These are phyloP conservation scores for Neoboletus magnificus DNA, from an alignment of 768 basidiomycete species.

Conservation along the genomic window DNA sequence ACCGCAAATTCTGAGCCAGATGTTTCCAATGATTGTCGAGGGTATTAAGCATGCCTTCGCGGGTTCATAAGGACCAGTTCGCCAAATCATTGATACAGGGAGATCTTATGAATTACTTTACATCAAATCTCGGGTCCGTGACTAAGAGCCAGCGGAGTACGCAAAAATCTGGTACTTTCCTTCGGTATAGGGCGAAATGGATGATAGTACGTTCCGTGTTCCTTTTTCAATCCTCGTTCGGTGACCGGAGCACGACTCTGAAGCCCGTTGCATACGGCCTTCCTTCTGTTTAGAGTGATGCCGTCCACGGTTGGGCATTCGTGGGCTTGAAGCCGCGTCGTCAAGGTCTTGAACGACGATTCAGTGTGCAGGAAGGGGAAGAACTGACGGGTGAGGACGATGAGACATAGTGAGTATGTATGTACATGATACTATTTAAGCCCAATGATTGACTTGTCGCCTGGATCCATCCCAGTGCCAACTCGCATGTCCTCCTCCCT, in stretches of 20 bases:
- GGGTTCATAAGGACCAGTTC: too few relatives aligned
- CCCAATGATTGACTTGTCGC: too few relatives aligned
- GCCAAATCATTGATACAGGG: too few relatives aligned
- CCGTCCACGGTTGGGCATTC: constrained; percentile 82
- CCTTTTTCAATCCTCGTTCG: not conserved
- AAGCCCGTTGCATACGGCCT: constrained; percentile 71
- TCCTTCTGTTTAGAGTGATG: constrained; percentile 73
- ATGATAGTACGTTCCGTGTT: too few relatives aligned
- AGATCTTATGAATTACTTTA: not conserved
- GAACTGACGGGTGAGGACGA: constrained; percentile 84
- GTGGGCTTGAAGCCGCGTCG: constrained; percentile 59
- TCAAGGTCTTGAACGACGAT: constrained; percentile 59
- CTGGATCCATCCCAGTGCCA: too few relatives aligned
- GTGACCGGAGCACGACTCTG: not conserved
- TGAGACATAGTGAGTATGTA: too few relatives aligned
- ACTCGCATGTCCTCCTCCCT: too few relatives aligned
- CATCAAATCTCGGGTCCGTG: too few relatives aligned
- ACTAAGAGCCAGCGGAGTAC: constrained; percentile 30
- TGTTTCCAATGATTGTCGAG: too few relatives aligned
- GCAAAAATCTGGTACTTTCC: constrained; percentile 73
- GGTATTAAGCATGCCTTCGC: too few relatives aligned
- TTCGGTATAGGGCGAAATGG: constrained; percentile 76
- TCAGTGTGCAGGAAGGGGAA: constrained; percentile 65
- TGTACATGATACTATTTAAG: too few relatives aligned
- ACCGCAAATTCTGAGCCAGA: too few relatives aligned